Percentiles rank a stretch among this genome's conserved stretches.
Conservation (phyloP, 2,329 filamentous ascomycete species). For the Cytospora leucostoma region DNA sequence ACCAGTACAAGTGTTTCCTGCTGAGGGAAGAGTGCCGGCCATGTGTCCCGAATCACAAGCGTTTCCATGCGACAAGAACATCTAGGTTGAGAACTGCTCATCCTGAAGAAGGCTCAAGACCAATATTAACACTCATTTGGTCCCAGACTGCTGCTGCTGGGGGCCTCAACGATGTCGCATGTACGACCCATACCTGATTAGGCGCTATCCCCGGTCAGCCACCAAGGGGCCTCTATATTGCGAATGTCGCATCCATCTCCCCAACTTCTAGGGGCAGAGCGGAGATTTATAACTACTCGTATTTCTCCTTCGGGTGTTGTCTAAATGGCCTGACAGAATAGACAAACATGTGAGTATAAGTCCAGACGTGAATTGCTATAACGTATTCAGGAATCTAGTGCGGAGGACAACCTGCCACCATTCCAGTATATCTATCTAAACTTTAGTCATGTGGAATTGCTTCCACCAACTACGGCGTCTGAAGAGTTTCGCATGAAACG, state of each 20-base stretch:
- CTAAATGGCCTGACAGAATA: neutral
- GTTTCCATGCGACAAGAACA: constrained; percentile 37
- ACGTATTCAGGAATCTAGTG: constrained; percentile 34
- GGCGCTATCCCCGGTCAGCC: neutral
- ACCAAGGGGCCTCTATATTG: neutral
- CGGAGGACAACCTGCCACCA: constrained; percentile 41
- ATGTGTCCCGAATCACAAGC: constrained; percentile 45
- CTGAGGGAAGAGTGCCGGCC: constrained; percentile 51
- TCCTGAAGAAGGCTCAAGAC: constrained; percentile 52
- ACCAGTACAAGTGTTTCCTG: constrained; percentile 41
- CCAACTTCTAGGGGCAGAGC: constrained; percentile 20
- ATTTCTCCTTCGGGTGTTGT: neutral
- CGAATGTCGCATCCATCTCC: constrained; percentile 16
- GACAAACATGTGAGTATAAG: constrained; percentile 1
- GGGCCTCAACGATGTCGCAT: neutral
- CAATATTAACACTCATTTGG: constrained; percentile 48
- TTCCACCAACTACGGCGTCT: constrained; percentile 41
- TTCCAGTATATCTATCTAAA: constrained; percentile 45
- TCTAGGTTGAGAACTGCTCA: constrained; percentile 44
- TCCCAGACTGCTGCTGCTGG: constrained; percentile 29
- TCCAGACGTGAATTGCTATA: constrained; percentile 6
- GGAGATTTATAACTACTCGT: neutral
- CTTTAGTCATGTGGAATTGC: constrained; percentile 48
- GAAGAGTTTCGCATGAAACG: constrained; percentile 41
- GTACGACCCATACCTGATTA: neutral